phyloP scores from a whole-genome alignment of 2,329 filamentous ascomycete species.

The Domatiomyces catenatus region DNA sequence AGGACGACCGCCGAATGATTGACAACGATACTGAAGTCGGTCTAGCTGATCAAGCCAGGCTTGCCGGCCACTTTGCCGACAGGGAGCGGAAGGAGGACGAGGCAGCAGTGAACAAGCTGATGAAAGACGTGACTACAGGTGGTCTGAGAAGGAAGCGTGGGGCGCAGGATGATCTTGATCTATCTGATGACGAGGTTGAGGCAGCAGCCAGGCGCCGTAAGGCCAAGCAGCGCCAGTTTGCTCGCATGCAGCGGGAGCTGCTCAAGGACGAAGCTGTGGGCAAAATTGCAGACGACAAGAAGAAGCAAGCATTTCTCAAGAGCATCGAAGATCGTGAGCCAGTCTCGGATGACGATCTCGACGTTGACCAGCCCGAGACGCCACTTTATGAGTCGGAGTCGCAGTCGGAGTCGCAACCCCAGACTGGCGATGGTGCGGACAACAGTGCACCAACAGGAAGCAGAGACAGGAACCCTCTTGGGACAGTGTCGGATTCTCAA shows the following conservation, averaged over 20 bases:
- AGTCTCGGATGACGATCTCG: constrained; percentile 57
- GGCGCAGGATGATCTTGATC: constrained; percentile 58
- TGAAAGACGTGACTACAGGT: constrained; percentile 83
- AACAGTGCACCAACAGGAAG: constrained; percentile 15
- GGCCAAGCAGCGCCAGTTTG: constrained; percentile 74
- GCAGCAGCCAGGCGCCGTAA: constrained; percentile 61
- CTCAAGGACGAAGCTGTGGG: constrained; percentile 78
- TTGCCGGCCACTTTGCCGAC: constrained; percentile 76
- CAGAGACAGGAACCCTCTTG: constrained; percentile 23
- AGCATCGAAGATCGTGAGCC: constrained; percentile 71
- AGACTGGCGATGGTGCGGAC: neutral
- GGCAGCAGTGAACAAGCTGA: constrained; percentile 75
- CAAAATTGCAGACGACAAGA: constrained; percentile 76
- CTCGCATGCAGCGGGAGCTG: constrained; percentile 78
- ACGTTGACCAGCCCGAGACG: constrained; percentile 37
- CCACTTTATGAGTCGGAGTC: constrained; percentile 17
- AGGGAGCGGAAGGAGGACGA: constrained; percentile 68
- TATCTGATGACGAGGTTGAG: constrained; percentile 74
- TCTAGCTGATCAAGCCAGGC: constrained; percentile 60
- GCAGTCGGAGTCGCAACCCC: constrained; percentile 18
- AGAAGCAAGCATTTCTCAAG: constrained; percentile 76
- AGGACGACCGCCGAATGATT: constrained; percentile 72
- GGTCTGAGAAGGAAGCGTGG: constrained; percentile 66
- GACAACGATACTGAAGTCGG: constrained; percentile 60
- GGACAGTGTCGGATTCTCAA: constrained; percentile 31